Evolutionary conservation across 176 grass and related monocot species (phyloP).

Genomic region (Aegilops umbellulata): DNA sequence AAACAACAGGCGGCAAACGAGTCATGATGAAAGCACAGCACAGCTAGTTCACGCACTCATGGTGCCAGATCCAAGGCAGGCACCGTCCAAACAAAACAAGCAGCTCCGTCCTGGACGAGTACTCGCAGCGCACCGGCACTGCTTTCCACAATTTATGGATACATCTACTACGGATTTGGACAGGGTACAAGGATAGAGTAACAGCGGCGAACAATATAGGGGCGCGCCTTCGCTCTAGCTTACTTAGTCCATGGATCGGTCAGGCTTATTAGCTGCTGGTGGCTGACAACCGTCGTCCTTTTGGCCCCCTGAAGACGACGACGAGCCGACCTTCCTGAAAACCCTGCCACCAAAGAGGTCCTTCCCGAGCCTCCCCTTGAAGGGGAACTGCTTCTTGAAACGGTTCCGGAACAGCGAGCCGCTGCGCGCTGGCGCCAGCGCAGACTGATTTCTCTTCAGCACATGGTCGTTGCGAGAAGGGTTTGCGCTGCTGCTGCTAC

Average conservation of each 20-base stretch:
- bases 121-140: conserved; percentile 13
- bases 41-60: conserved; percentile 10
- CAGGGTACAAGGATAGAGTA: not conserved
- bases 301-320: conserved; percentile 48
- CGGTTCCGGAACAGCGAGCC: conserved; percentile 51
- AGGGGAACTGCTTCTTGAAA: conserved; percentile 78
- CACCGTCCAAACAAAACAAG: conserved; percentile 27
- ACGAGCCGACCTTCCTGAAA: conserved; percentile 56
- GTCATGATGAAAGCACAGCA: conserved; percentile 15
- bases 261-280: not conserved
- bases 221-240: conserved; percentile 25
- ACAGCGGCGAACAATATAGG: conserved; percentile 9
- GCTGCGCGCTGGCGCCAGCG: not conserved
- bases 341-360: conserved; percentile 65
- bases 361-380: conserved; percentile 80
- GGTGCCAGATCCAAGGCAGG: conserved; percentile 25
- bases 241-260: conserved; percentile 33
- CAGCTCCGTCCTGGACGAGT: not conserved
- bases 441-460: conserved; percentile 55
- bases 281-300: conserved; percentile 13
- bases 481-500: conserved; percentile 41
- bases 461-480: conserved; percentile 28
- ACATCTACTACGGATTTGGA: conserved; percentile 30
- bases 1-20: conserved; percentile 5
- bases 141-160: conserved; percentile 22